Conservation (phyloP, 768 basidiomycete genomes). For the Auricularia heimuer region DNA sequence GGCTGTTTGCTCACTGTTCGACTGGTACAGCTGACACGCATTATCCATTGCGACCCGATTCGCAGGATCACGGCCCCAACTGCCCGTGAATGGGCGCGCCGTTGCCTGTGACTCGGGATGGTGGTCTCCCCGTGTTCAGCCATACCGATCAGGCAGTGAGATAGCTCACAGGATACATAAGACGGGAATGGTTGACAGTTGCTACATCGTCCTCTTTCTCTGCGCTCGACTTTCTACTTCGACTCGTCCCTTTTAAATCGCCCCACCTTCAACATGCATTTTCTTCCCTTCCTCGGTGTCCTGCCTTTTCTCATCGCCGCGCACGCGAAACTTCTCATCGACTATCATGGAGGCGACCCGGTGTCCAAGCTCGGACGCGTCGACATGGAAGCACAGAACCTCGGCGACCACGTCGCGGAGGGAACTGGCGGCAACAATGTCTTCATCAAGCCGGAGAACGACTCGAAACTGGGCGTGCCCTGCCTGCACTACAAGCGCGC, state of each 20-base stretch:
- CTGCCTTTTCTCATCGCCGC: background rate
- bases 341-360: background rate
- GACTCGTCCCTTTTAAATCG: background rate
- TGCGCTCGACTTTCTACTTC: background rate
- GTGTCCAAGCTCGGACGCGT: background rate
- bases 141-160: too few species aligned
- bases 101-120: too few species aligned
- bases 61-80: too few species aligned
- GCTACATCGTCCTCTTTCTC: background rate
- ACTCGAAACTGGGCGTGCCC: background rate
- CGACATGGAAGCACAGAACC: background rate
- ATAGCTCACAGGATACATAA: too few species aligned
- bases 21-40: too few species aligned
- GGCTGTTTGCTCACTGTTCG: too few species aligned
- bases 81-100: too few species aligned
- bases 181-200: background rate
- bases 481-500: slow-evolving; percentile 2
- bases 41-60: too few species aligned
- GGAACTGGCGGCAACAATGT: background rate
- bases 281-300: background rate
- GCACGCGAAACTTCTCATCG: background rate
- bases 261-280: background rate
- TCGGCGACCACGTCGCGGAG: background rate
- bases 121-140: too few species aligned
- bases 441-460: background rate